Base-by-base conservation (phyloP, 768 basidiomycete species). In the Cystobasidium tubakii region DNA sequence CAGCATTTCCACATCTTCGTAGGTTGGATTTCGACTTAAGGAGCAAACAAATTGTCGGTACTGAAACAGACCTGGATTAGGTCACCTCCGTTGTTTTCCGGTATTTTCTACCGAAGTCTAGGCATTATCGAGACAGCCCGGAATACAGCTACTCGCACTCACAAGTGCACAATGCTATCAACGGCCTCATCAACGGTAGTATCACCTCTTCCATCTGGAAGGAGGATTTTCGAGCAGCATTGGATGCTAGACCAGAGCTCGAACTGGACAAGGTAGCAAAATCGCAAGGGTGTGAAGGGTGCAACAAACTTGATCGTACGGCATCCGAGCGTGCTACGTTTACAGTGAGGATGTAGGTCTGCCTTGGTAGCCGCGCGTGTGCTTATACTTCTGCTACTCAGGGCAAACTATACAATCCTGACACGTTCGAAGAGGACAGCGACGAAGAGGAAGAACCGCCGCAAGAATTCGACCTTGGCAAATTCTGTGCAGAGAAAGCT, bases 401-500 rank as follows among this genome's bases (percentile, higher is more conserved):
- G 66, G 66, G 66, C 66, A 67, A 67, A 29, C n/a, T 19, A 23
- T 71, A 71, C 34, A 44, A 71, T 43, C 15, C 29, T 15, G 54
- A 57, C 19, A 71, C 54, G 6, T 71, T 71, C 21, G 53, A 57
- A 34, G 69, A 71, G 15, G 69, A 71, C 15, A 42, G 36, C 33
- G 69, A 62, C 19, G 43, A 36, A 33, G 54, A 60, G 10, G 69
- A 71, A 12, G 69, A 71, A n/a, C 25, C n/a, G 7, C 2, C 31
- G 27, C 69, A 60, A 25, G 50, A 29, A 2, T 71, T 71, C 55
- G 54, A 57, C 15, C 55, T 71, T 4, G 69, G 69, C 7, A 6
- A 54, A 9, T 71, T 71, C 69, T 71, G 69, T 25, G 69, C 69
- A 12, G 69, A 71, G 29, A 36, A 55, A 17, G 69, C 69, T 12